A percentile compares a stretch with the other conserved stretches of the same genome.
These are phyloP conservation scores for Salicornia ramosissima DNA, from an alignment of 148 eudicot species.

Conservation along the genomic window DNA sequence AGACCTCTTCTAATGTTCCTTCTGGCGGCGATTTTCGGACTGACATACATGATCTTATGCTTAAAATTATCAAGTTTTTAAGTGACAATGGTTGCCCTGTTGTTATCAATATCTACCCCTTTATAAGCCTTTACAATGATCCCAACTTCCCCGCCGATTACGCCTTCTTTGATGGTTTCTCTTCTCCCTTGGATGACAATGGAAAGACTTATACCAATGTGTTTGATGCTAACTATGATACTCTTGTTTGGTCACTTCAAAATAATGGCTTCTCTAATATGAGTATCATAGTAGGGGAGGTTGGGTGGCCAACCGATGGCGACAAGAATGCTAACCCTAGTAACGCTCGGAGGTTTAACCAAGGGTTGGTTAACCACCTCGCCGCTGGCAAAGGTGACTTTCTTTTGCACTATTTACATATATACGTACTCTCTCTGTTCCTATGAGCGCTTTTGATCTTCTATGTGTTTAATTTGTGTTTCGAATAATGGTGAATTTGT, in stretches of 20 bases:
- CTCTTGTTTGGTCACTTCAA: slow-evolving; percentile 43
- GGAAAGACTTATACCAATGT: slow-evolving; percentile 39
- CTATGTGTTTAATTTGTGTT: too few species aligned
- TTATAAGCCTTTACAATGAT: slow-evolving; percentile 40
- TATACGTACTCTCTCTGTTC: too few species aligned
- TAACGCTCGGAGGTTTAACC: slow-evolving; percentile 40
- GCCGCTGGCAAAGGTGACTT: slow-evolving; percentile 25
- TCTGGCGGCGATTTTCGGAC: slow-evolving; percentile 41
- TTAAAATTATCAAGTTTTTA: slow-evolving; percentile 35
- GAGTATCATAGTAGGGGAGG: slow-evolving; percentile 39
- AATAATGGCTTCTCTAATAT: slow-evolving; percentile 40
- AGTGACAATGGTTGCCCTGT: slow-evolving; percentile 30
- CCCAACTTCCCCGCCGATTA: slow-evolving; percentile 40
- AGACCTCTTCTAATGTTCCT: slow-evolving; percentile 31
- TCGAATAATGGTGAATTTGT: too few species aligned
- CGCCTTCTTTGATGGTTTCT: slow-evolving; percentile 39
- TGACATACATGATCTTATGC: slow-evolving; percentile 36
- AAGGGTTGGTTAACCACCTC: slow-evolving; percentile 34
- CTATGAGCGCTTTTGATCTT: too few species aligned
- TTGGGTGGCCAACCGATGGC: slow-evolving; percentile 53
- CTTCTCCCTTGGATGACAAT: slow-evolving; percentile 34
- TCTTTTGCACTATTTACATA: too few species aligned
- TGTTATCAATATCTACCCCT: slow-evolving; percentile 43
- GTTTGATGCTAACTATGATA: slow-evolving; percentile 47
- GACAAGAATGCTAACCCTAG: slow-evolving; percentile 35